Percentiles rank a stretch among this genome's conserved stretches.
Evolutionary conservation across 192 early-diverging fungal species (phyloP).

Genomic region (Phlyctochytrium bullatum): DNA sequence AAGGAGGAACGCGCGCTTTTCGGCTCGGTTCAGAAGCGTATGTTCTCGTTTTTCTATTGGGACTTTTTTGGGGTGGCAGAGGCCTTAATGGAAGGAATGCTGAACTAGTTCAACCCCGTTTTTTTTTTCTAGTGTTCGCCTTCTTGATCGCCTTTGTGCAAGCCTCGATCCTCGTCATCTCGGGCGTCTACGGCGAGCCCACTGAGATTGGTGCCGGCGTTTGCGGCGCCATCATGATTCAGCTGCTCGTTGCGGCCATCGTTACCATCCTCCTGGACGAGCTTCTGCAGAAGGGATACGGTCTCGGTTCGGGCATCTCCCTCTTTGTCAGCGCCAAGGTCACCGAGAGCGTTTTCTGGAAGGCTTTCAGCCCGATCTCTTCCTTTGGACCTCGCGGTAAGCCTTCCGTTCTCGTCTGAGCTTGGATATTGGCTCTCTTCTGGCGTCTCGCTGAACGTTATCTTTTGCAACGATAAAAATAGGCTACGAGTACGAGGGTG

Average conservation of each 20-base stretch:
- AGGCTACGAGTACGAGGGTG: constrained; percentile 88
- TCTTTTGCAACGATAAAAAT: constrained; percentile 2
- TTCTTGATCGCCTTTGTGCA: constrained; percentile 64
- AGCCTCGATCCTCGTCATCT: constrained; percentile 87
- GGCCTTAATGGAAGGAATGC: too few species aligned
- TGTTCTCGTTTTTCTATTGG: background rate
- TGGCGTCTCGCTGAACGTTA: too few species aligned
- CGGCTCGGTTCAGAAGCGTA: constrained; percentile 79
- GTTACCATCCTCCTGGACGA: constrained; percentile 90
- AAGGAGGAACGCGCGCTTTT: constrained; percentile 92
- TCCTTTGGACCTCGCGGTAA: too few species aligned
- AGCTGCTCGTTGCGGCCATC: constrained; percentile 82
- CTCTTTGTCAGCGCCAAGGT: constrained; percentile 94
- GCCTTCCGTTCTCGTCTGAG: too few species aligned
- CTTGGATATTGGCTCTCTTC: too few species aligned
- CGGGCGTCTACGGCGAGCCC: constrained; percentile 86
- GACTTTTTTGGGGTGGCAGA: too few species aligned
- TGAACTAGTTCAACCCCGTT: too few species aligned
- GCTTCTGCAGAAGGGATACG: constrained; percentile 93
- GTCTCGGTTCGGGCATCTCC: constrained; percentile 88
- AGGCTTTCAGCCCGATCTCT: constrained; percentile 84
- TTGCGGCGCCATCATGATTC: constrained; percentile 63
- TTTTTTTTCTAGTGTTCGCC: background rate
- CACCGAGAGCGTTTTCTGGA: constrained; percentile 92
- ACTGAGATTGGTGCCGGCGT: constrained; percentile 69